Base-by-base conservation (phyloP, 768 basidiomycete genomes). In the Rhodocollybia butyracea region DNA sequence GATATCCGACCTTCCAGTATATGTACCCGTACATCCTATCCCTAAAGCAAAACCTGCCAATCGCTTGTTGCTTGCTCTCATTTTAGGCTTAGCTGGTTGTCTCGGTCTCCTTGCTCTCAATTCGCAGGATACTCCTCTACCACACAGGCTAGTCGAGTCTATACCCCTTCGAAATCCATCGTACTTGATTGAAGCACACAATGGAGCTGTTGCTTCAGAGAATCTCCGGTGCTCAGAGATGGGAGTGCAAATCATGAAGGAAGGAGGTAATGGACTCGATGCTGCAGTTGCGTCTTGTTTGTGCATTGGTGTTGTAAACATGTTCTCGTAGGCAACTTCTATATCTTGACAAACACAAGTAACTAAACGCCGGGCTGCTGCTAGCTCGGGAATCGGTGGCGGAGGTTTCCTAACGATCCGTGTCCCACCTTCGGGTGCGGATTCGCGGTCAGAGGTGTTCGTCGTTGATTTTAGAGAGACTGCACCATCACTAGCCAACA, bases 201-300 rank as follows among this genome's bases (percentile, higher is more conserved):
- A 87, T 59, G 96, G 91, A 4, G 96, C 94, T 0, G 94, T 98
- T 17, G 93, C 96, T 4, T 79, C 87, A 26, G 95, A 98, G 73
- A 93, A 94, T 68, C 78, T 81, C 60, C 72, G 84, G 19, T 98
- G 96, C 68, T 95, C 93, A 8, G 71, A 89, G 40, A 85, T 97
- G 46, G 96, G 95, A 2, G 83, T 97, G 1, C 72, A 83, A 4
- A 75, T 86, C 8, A 62, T 96, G 56, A 85, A 84, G 71, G 80
- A 83, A 7, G 94, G 94, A 26, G 96, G 96, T 17, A 95, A 90
- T 63, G 94, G 95, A 0, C 83, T 96, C 15, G 96, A 98, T 60
- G 87, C 96, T 0, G 88, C 85, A 0, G 84, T 98, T 52, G 82
- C 85, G 21, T 79, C 89, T 0, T 83, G 87, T 0, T 74, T 98